Conservation (phyloP, 2,329 filamentous ascomycete species). For the Lachnellula occidentalis region DNA sequence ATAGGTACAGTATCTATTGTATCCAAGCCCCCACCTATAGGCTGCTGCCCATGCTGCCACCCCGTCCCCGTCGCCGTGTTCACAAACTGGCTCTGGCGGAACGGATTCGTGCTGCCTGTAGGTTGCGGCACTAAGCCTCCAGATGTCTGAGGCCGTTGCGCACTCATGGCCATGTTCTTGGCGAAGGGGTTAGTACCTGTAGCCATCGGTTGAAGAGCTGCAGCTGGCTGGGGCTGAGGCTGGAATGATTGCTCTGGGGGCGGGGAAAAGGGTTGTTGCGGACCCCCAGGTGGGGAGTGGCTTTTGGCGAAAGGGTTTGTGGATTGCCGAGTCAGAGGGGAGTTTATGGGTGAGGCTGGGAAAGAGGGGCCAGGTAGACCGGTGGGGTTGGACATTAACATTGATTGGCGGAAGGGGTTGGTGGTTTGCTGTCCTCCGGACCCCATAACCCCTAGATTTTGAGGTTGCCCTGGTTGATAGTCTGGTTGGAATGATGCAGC, state of each 20-base stretch:
- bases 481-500: constrained; percentile 44
- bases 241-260: constrained; percentile 31
- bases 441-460: constrained; percentile 37
- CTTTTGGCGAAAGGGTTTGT: constrained; percentile 86
- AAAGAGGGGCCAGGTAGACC: constrained; percentile 39
- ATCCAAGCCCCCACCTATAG: constrained; percentile 77
- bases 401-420: constrained; percentile 92
- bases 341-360: constrained; percentile 39
- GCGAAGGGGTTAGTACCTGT: constrained; percentile 71
- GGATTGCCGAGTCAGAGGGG: constrained; percentile 53
- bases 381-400: constrained; percentile 58
- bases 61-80: constrained; percentile 83
- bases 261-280: constrained; percentile 31
- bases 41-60: constrained; percentile 76
- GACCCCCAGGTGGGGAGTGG: constrained; percentile 28
- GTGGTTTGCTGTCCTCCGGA: constrained; percentile 59
- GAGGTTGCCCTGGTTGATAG: constrained; percentile 38
- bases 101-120: constrained; percentile 90
- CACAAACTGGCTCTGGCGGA: constrained; percentile 84
- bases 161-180: constrained; percentile 36
- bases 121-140: constrained; percentile 62
- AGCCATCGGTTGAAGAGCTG: constrained; percentile 48
- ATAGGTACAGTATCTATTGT: constrained; percentile 73
- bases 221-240: constrained; percentile 40
- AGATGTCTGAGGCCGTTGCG: constrained; percentile 28